Evolutionary conservation across 345 rosid species (phyloP).

Genomic region (Gossypium australe): DNA sequence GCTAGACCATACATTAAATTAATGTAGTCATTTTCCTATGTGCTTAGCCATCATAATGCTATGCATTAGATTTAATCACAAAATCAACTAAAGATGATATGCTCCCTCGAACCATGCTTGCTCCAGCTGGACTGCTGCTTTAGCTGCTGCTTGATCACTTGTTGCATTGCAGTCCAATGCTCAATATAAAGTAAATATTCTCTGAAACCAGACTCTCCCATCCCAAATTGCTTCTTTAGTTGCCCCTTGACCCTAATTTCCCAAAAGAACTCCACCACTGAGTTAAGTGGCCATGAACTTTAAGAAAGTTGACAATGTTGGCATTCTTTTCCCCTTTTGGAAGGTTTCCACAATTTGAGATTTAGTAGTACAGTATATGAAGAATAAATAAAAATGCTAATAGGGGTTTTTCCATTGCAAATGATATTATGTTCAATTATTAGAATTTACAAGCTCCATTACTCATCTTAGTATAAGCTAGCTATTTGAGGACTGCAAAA

Average conservation of each 20-base stretch:
- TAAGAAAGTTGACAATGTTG: not conserved
- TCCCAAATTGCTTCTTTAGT: not conserved
- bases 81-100: too few relatives aligned
- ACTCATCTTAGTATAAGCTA: conserved; percentile 38
- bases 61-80: too few relatives aligned
- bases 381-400: not conserved
- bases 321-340: not conserved
- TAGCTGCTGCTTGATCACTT: too few relatives aligned
- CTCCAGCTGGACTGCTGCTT: too few relatives aligned
- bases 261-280: not conserved
- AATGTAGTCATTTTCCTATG: too few relatives aligned
- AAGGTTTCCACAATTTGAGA: not conserved
- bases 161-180: too few relatives aligned
- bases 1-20: too few relatives aligned
- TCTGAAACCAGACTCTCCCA: not conserved
- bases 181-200: conserved; percentile 8
- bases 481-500: conserved; percentile 77
- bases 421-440: not conserved
- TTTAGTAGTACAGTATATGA: not conserved
- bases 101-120: too few relatives aligned
- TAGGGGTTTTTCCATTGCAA: not conserved
- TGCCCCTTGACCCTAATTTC: not conserved
- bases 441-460: not conserved
- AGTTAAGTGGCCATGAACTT: conserved; percentile 2
- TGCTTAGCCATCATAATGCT: too few relatives aligned